These are phyloP conservation scores for Colletotrichum sp. DNA, from an alignment of 2,329 filamentous ascomycete species.

Conservation along the genomic window DNA sequence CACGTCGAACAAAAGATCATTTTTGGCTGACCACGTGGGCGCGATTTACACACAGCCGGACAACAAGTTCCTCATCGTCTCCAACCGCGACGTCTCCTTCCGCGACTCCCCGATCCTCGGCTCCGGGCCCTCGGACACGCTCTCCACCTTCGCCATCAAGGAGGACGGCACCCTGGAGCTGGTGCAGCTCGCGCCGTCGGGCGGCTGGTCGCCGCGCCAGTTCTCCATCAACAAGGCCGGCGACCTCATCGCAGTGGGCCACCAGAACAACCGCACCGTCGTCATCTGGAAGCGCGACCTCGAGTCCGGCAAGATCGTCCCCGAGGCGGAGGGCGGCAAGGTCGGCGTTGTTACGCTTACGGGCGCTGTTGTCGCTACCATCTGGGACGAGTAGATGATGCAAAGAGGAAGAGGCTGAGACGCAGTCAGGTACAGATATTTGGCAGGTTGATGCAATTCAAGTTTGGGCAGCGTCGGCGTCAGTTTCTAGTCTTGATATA, in stretches of 20 bases:
- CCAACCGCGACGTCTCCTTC: slow-evolving; percentile 22
- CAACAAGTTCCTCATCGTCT: slow-evolving; percentile 17
- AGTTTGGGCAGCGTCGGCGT: not conserved
- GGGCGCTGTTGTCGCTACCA: slow-evolving; percentile 22
- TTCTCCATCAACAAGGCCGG: slow-evolving; percentile 23
- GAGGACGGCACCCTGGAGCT: slow-evolving; percentile 21
- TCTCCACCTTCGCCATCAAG: slow-evolving; percentile 22
- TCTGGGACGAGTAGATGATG: slow-evolving; percentile 19
- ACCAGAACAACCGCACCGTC: slow-evolving; percentile 22
- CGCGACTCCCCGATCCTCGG: slow-evolving; percentile 20
- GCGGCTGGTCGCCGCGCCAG: slow-evolving; percentile 21
- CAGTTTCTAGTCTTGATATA: not conserved
- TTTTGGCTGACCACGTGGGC: not conserved
- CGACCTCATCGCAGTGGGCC: slow-evolving; percentile 18
- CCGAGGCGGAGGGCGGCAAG: slow-evolving; percentile 25
- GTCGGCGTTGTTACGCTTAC: slow-evolving; percentile 18
- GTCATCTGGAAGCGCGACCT: slow-evolving; percentile 23
- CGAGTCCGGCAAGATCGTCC: slow-evolving; percentile 19
- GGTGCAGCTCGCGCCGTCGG: slow-evolving; percentile 20
- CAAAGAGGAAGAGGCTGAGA: not conserved
- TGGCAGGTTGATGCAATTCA: not conserved
- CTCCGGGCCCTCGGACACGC: slow-evolving; percentile 20
- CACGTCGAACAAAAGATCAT: not conserved
- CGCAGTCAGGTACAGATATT: not conserved
- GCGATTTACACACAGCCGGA: not conserved